A percentile compares a stretch with the other conserved stretches of the same genome.
These are phyloP conservation scores for Auricularia sp. DNA, from an alignment of 768 basidiomycete species.

Conservation along the genomic window DNA sequence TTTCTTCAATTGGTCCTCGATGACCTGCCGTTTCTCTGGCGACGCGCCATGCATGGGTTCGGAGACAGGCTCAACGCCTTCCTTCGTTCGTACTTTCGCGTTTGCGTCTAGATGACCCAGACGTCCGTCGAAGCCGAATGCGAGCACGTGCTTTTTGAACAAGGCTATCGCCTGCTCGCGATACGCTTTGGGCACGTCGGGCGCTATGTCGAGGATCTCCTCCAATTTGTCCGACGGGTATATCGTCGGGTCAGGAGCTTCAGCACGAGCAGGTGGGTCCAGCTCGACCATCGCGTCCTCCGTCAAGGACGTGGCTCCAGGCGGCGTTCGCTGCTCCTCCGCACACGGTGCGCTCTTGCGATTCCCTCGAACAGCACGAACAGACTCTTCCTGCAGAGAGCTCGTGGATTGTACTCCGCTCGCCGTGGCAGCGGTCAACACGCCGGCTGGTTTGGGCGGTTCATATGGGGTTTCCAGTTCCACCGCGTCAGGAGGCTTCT, in stretches of 20 bases:
- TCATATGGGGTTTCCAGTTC: too few species aligned
- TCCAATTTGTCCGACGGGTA: slow-evolving; percentile 4
- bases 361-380: not conserved
- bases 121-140: slow-evolving; percentile 23
- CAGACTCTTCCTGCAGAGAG: too few species aligned
- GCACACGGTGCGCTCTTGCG: not conserved
- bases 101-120: slow-evolving; percentile 18
- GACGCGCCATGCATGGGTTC: slow-evolving; percentile 16
- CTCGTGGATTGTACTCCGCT: too few species aligned
- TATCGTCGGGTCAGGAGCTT: slow-evolving; percentile 11
- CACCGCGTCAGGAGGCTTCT: too few species aligned
- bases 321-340: not conserved
- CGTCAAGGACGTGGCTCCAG: slow-evolving; percentile 11
- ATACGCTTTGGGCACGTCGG: slow-evolving; percentile 10
- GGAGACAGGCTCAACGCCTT: slow-evolving; percentile 13
- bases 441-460: too few species aligned
- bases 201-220: slow-evolving; percentile 10
- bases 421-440: too few species aligned
- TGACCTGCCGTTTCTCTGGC: slow-evolving; percentile 15
- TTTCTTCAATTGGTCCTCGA: slow-evolving; percentile 20
- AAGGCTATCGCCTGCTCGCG: slow-evolving; percentile 9
- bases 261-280: slow-evolving; percentile 16
- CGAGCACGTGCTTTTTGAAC: slow-evolving; percentile 10
- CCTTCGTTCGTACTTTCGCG: slow-evolving; percentile 18
- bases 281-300: slow-evolving; percentile 16